phyloP scores from a whole-genome alignment of 176 grass and related monocot genomes.

The Eragrostis curvula region DNA sequence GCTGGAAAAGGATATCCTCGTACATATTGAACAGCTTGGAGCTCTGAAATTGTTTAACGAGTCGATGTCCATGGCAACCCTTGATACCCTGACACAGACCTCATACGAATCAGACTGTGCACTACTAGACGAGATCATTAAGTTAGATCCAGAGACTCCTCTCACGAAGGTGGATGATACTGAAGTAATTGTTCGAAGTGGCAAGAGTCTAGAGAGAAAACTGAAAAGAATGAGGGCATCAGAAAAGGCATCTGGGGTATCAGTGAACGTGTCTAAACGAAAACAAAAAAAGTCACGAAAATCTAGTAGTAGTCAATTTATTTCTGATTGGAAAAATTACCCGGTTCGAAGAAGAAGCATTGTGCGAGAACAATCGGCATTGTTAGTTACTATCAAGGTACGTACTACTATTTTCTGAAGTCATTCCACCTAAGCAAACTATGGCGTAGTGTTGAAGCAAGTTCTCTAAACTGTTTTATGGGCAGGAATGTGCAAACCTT shows the following conservation, averaged over 20 bases:
- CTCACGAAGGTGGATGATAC: constrained; percentile 32
- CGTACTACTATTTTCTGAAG: not conserved
- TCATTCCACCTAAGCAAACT: not conserved
- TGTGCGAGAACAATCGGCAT: constrained; percentile 58
- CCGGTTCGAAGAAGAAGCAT: constrained; percentile 46
- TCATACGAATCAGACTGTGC: constrained; percentile 33
- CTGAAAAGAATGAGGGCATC: constrained; percentile 57
- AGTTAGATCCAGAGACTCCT: constrained; percentile 19
- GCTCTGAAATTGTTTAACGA: constrained; percentile 58
- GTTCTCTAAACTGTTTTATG: not conserved
- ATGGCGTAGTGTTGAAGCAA: not conserved
- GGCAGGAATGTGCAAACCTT: constrained; percentile 71
- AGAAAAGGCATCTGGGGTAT: constrained; percentile 39
- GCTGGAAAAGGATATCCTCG: constrained; percentile 69
- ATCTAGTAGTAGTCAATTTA: constrained; percentile 48
- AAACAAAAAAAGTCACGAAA: constrained; percentile 38
- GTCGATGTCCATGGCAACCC: constrained; percentile 33
- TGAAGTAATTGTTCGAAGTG: constrained; percentile 49
- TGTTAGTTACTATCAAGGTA: constrained; percentile 81
- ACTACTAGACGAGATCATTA: constrained; percentile 23
- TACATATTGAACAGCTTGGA: constrained; percentile 65
- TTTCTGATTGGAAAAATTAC: constrained; percentile 55
- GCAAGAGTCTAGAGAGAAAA: constrained; percentile 74
- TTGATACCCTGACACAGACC: constrained; percentile 31
- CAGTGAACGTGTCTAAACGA: constrained; percentile 6